phyloP scores from a whole-genome alignment of 2,329 filamentous ascomycete genomes.

The Fusarium sp. region DNA sequence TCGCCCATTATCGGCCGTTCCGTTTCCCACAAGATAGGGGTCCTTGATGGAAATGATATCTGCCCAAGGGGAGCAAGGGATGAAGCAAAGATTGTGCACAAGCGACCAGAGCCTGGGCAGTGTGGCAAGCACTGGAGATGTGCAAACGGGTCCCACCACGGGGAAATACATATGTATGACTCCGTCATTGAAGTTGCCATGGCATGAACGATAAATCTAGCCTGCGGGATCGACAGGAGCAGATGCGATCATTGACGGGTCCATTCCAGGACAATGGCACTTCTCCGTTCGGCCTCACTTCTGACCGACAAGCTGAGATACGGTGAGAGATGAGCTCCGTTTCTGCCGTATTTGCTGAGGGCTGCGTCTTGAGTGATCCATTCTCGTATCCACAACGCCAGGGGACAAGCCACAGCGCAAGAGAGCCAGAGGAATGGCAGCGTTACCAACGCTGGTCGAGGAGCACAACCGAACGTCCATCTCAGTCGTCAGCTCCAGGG shows the following conservation, averaged over 20 bases:
- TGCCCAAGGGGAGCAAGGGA: neutral
- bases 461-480: neutral
- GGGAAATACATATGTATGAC: slow-evolving; percentile 16
- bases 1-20: slow-evolving; percentile 18
- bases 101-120: slow-evolving; percentile 9
- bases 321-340: slow-evolving; percentile 1
- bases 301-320: slow-evolving; percentile 2
- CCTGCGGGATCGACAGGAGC: slow-evolving; percentile 41
- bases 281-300: neutral
- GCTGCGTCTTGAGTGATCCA: slow-evolving; percentile 23
- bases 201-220: slow-evolving; percentile 18
- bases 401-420: slow-evolving; percentile 15
- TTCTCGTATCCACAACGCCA: slow-evolving; percentile 26
- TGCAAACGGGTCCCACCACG: slow-evolving; percentile 17
- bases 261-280: slow-evolving; percentile 22
- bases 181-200: slow-evolving; percentile 16
- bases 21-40: slow-evolving; percentile 5
- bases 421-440: slow-evolving; percentile 23
- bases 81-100: slow-evolving; percentile 3
- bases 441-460: neutral
- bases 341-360: slow-evolving; percentile 10
- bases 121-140: slow-evolving; percentile 4
- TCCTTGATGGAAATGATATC: neutral
- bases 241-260: slow-evolving; percentile 22
- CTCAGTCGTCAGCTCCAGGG: slow-evolving; percentile 13